Percentiles rank a stretch among this genome's conserved stretches.
Evolutionary conservation across 2,329 filamentous ascomycete genomes (phyloP).

Genomic region (Alternaria hordeiaustralica): DNA sequence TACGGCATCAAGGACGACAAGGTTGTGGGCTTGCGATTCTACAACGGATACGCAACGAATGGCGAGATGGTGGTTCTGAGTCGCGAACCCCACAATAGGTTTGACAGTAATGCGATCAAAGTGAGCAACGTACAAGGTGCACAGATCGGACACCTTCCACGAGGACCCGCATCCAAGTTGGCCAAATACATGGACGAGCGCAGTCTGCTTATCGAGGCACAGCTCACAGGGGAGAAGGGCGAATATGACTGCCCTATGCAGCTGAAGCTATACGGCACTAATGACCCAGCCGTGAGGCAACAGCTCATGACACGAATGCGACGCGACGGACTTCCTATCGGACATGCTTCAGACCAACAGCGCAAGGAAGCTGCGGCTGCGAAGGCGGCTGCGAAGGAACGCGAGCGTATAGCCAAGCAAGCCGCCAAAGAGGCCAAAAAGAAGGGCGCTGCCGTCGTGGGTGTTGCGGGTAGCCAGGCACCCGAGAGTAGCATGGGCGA

Average conservation of each 20-base stretch:
- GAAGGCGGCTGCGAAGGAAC: constrained; percentile 63
- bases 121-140: constrained; percentile 76
- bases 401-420: constrained; percentile 55
- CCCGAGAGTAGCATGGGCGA: constrained; percentile 32
- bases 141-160: constrained; percentile 82
- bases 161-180: constrained; percentile 71
- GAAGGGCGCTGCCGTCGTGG: constrained; percentile 34
- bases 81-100: constrained; percentile 70
- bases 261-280: constrained; percentile 73
- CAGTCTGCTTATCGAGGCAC: constrained; percentile 70
- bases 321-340: constrained; percentile 65
- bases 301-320: constrained; percentile 69
- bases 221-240: constrained; percentile 70
- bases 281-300: constrained; percentile 59
- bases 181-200: constrained; percentile 67
- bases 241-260: constrained; percentile 74
- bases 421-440: constrained; percentile 41
- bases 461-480: constrained; percentile 21
- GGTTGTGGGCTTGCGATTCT: constrained; percentile 63
- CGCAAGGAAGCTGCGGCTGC: constrained; percentile 62
- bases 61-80: constrained; percentile 47
- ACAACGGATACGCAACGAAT: constrained; percentile 44
- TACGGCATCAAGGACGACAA: constrained; percentile 56
- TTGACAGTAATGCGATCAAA: constrained; percentile 71
- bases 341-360: constrained; percentile 50